phyloP scores from a whole-genome alignment of 2,329 filamentous ascomycete genomes.

The Calonectria pauciramosa region DNA sequence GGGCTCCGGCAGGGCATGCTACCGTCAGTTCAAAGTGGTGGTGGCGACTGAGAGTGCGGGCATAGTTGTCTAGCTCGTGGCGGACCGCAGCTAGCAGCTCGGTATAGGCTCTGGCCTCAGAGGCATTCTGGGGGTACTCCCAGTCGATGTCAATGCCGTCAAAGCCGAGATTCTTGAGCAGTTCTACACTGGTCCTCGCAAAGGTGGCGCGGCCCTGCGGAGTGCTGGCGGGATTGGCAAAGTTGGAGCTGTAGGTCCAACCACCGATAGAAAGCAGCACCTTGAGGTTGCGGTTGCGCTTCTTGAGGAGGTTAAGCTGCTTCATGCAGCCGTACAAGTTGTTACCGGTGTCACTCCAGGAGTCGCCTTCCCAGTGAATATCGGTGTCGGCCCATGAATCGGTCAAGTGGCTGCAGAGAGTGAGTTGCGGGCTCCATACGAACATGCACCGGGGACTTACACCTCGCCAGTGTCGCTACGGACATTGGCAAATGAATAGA shows the following conservation, averaged over 20 bases:
- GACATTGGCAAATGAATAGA: conserved; percentile 94
- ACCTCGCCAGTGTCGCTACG: conserved; percentile 85
- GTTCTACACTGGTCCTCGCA: conserved; percentile 78
- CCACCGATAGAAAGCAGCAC: conserved; percentile 89
- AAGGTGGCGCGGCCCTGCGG: conserved; percentile 78
- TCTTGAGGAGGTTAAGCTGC: conserved; percentile 88
- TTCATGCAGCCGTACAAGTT: conserved; percentile 93
- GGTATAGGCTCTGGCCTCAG: conserved; percentile 71
- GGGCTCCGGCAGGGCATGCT: conserved; percentile 72
- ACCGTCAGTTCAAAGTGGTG: conserved; percentile 76
- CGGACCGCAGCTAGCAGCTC: conserved; percentile 70
- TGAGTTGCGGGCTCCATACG: conserved; percentile 18
- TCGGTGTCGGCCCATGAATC: conserved; percentile 78
- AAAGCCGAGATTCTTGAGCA: conserved; percentile 87
- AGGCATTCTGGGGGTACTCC: conserved; percentile 72
- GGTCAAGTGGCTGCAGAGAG: conserved; percentile 62
- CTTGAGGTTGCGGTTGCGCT: conserved; percentile 85
- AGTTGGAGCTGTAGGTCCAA: conserved; percentile 92
- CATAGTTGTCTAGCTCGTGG: conserved; percentile 70
- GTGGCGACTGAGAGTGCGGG: conserved; percentile 55
- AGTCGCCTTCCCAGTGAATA: conserved; percentile 79
- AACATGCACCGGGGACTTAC: conserved; percentile 51
- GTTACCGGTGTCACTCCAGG: conserved; percentile 78
- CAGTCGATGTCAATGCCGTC: conserved; percentile 79
- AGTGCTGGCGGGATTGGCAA: conserved; percentile 80